Conservation (phyloP, 345 rosid genomes). For the Camelina hispida region DNA sequence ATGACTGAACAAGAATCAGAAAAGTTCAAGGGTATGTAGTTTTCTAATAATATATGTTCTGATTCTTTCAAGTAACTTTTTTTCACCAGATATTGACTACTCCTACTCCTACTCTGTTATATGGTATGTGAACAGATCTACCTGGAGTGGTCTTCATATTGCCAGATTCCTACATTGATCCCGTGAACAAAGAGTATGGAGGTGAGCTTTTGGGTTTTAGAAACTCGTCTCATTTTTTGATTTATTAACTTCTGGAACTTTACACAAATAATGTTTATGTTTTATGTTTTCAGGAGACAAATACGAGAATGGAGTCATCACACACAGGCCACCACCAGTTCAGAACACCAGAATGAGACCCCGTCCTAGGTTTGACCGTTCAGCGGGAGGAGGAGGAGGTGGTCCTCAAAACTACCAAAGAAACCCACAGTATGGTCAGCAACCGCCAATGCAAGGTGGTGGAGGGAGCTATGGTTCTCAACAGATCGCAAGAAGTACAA, state of each 20-base stretch:
- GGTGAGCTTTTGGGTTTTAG: conserved; percentile 48
- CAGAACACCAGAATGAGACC: conserved; percentile 51
- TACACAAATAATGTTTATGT: not conserved
- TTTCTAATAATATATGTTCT: not conserved
- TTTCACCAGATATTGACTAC: conserved; percentile 7
- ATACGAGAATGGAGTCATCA: conserved; percentile 81
- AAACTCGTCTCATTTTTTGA: not conserved
- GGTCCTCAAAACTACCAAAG: conserved; percentile 53
- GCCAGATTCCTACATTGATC: conserved; percentile 96
- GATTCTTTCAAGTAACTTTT: not conserved
- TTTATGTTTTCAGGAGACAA: conserved; percentile 67
- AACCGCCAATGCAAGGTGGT: conserved; percentile 54
- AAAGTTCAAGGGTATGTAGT: conserved; percentile 60
- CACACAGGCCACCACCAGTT: conserved; percentile 80
- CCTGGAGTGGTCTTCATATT: conserved; percentile 85
- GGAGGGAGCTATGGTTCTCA: conserved; percentile 54
- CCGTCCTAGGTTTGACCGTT: conserved; percentile 54
- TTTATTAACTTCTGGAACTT: not conserved
- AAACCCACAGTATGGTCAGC: conserved; percentile 46
- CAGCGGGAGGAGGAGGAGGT: conserved; percentile 40
- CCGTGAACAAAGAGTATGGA: conserved; percentile 87
- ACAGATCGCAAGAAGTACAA: conserved; percentile 34
- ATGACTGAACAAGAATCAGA: conserved; percentile 89
- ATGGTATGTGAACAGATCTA: conserved; percentile 53
- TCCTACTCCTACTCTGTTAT: conserved; percentile 17